Evolutionary conservation across 805 yeast genomes (phyloP).

Genomic region (Lachancea thermotolerans): DNA sequence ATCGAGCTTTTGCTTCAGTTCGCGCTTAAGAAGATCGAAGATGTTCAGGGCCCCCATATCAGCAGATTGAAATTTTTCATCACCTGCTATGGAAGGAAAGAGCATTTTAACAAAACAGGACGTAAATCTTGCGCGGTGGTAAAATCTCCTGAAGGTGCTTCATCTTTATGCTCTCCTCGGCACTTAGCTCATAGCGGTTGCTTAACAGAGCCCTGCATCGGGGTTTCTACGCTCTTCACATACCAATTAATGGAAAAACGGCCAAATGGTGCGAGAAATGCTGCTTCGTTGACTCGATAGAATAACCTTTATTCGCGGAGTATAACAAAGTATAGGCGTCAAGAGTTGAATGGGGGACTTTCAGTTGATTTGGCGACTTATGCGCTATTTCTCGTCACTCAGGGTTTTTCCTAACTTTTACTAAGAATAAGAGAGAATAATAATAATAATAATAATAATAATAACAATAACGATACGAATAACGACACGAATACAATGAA

Average conservation of each 20-base stretch:
- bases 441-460: slow-evolving; percentile 1
- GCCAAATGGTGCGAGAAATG: neutral
- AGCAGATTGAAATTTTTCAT: too few species aligned
- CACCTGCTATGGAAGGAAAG: too few species aligned
- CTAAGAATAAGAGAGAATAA: slow-evolving; percentile 6
- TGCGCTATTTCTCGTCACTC: slow-evolving; percentile 2
- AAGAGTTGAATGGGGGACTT: neutral
- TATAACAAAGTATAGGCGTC: neutral
- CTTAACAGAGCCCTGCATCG: too few species aligned
- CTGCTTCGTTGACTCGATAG: neutral
- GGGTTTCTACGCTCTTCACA: neutral
- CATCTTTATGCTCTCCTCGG: too few species aligned
- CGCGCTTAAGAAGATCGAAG: too few species aligned
- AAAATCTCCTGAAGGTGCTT: too few species aligned
- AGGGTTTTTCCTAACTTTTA: slow-evolving; percentile 6
- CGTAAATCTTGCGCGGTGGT: too few species aligned
- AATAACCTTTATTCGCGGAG: neutral
- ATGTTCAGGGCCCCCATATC: too few species aligned
- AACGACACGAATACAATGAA: neutral
- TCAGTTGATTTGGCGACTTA: neutral
- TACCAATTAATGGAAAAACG: neutral
- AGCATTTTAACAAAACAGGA: too few species aligned
- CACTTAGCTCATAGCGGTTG: too few species aligned
- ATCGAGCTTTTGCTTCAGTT: too few species aligned
- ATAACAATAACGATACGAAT: neutral